phyloP scores from a whole-genome alignment of 805 yeast species.

The Sugiyamaella valdiviana region DNA sequence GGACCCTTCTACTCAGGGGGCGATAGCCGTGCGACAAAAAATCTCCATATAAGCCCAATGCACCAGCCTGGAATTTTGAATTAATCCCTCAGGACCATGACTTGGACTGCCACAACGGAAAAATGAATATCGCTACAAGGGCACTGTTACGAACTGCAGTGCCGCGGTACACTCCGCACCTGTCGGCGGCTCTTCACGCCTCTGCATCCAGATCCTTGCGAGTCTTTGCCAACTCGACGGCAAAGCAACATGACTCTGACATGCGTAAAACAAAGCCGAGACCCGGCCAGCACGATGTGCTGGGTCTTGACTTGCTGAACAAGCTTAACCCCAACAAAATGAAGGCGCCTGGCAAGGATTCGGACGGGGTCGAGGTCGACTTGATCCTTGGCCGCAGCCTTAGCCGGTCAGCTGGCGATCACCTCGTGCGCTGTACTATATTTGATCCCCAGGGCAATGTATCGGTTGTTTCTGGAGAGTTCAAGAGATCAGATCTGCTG shows the following conservation, averaged over 20 bases:
- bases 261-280: not conserved
- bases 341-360: not conserved
- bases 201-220: not conserved
- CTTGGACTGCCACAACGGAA: not conserved
- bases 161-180: too few relatives aligned
- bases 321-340: not conserved
- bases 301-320: not conserved
- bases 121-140: not conserved
- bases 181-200: not conserved
- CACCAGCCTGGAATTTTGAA: not conserved
- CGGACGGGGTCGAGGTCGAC: slow-evolving; percentile 9
- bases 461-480: slow-evolving; percentile 60
- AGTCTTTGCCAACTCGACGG: not conserved
- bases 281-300: not conserved
- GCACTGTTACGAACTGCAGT: not conserved
- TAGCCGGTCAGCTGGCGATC: slow-evolving; percentile 18
- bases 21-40: not conserved
- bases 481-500: slow-evolving; percentile 67
- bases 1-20: not conserved
- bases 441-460: slow-evolving; percentile 67
- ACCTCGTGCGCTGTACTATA: slow-evolving; percentile 69
- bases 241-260: not conserved
- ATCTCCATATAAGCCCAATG: not conserved
- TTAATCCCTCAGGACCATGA: not conserved
- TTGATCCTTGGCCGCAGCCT: slow-evolving; percentile 21